Conservation (phyloP, 176 grass and related monocot species). For the Raddia distichophylla region DNA sequence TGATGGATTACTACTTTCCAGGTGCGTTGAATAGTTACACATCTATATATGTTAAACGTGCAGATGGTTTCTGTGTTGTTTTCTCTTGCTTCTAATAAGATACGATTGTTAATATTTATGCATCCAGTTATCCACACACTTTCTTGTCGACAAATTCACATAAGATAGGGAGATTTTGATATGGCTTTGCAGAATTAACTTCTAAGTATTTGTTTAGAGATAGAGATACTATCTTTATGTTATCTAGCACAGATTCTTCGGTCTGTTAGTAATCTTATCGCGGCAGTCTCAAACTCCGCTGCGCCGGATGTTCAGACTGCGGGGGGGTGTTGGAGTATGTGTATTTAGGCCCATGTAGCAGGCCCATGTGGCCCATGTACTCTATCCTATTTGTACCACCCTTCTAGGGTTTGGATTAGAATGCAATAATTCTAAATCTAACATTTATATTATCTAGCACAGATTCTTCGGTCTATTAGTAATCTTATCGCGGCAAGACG, state of each 20-base stretch:
- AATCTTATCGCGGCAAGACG: neutral
- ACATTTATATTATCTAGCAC: no score
- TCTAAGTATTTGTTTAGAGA: conserved; percentile 4
- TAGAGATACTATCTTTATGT: neutral
- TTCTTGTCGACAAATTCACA: conserved; percentile 28
- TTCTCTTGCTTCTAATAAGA: conserved; percentile 20
- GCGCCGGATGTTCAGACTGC: no score
- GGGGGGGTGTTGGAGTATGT: no score
- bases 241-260: no score
- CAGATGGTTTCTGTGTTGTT: conserved; percentile 22
- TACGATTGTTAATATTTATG: conserved; percentile 25
- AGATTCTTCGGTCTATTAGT: neutral
- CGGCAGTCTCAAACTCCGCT: no score
- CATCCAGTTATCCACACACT: conserved; percentile 11
- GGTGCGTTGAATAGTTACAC: conserved; percentile 39
- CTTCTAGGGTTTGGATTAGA: no score
- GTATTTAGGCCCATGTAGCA: no score
- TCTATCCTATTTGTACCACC: no score
- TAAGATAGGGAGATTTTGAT: conserved; percentile 22
- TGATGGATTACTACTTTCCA: conserved; percentile 69
- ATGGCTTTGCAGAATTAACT: conserved; percentile 15
- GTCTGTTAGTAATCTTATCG: no score
- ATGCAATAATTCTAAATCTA: no score
- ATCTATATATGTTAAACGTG: conserved; percentile 1
- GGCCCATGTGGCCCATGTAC: no score